phyloP scores from a whole-genome alignment of 495 filamentous ascomycete species.

The Neurospora sublineolata region DNA sequence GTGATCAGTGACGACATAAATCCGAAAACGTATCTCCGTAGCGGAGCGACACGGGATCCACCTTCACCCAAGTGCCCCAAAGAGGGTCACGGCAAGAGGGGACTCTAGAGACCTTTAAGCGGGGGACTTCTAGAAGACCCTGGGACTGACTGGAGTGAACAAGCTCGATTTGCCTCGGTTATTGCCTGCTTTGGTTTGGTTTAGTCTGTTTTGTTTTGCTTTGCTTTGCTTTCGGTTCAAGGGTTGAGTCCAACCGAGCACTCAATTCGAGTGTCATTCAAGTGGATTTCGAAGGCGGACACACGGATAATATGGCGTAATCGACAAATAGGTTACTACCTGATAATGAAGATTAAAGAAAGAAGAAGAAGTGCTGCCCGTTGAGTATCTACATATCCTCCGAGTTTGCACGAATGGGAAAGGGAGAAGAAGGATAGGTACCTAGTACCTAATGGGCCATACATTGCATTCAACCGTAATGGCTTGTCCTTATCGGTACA shows the following conservation, averaged over 20 bases:
- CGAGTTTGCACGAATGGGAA: not conserved
- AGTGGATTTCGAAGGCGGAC: not conserved
- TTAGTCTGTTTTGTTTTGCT: not conserved
- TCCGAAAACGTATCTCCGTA: not conserved
- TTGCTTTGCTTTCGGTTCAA: not conserved
- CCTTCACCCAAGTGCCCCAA: not conserved
- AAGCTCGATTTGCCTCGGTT: not conserved
- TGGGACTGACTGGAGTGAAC: not conserved
- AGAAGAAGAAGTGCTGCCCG: not conserved
- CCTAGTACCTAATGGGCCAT: not conserved
- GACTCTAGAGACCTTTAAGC: no score
- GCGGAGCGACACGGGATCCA: not conserved
- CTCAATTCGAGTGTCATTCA: not conserved
- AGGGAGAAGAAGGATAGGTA: not conserved
- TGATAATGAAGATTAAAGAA: not conserved
- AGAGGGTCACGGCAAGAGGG: not conserved
- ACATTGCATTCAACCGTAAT: not conserved
- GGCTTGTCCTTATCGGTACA: not conserved
- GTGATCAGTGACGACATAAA: not conserved
- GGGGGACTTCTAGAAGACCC: not conserved
- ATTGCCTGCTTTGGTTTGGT: not conserved
- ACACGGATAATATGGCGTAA: not conserved
- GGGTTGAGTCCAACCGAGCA: not conserved
- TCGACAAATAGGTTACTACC: not conserved
- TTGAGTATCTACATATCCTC: not conserved